phyloP scores from a whole-genome alignment of 2,329 filamentous ascomycete species.

The Monosporascus sp. region DNA sequence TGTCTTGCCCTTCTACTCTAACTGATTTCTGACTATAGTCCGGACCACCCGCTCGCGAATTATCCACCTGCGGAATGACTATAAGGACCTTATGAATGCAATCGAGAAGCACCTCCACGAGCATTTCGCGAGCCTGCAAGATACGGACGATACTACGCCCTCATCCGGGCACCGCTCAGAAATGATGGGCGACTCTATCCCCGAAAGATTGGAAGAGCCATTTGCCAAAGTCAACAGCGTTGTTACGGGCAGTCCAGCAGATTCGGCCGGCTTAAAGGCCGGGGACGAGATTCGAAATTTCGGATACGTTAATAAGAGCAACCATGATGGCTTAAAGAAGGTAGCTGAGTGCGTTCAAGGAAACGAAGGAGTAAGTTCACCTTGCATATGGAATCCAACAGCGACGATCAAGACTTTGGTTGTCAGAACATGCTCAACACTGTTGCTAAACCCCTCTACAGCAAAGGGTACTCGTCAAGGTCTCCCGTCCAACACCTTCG shows the following conservation, averaged over 20 bases:
- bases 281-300: slow-evolving; percentile 83
- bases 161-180: slow-evolving; percentile 15
- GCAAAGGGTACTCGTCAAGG: slow-evolving; percentile 66
- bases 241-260: slow-evolving; percentile 71
- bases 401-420: slow-evolving; percentile 2
- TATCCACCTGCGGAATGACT: slow-evolving; percentile 85
- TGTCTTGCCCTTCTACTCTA: neutral
- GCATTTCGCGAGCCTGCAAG: slow-evolving; percentile 71
- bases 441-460: slow-evolving; percentile 28
- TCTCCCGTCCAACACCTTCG: slow-evolving; percentile 43
- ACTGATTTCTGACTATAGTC: slow-evolving; percentile 46
- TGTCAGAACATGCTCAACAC: neutral
- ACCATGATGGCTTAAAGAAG: slow-evolving; percentile 79
- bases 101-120: slow-evolving; percentile 86
- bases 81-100: slow-evolving; percentile 77
- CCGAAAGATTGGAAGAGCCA: slow-evolving; percentile 36
- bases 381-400: neutral
- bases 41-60: slow-evolving; percentile 90
- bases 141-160: slow-evolving; percentile 37
- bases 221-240: slow-evolving; percentile 92
- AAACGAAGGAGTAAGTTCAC: slow-evolving; percentile 73
- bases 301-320: slow-evolving; percentile 74
- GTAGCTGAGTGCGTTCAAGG: slow-evolving; percentile 86
- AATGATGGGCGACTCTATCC: slow-evolving; percentile 28
- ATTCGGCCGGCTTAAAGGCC: slow-evolving; percentile 69